Evolutionary conservation across 495 filamentous ascomycete species (phyloP).

Genomic region (Antarctomyces pellizariae): DNA sequence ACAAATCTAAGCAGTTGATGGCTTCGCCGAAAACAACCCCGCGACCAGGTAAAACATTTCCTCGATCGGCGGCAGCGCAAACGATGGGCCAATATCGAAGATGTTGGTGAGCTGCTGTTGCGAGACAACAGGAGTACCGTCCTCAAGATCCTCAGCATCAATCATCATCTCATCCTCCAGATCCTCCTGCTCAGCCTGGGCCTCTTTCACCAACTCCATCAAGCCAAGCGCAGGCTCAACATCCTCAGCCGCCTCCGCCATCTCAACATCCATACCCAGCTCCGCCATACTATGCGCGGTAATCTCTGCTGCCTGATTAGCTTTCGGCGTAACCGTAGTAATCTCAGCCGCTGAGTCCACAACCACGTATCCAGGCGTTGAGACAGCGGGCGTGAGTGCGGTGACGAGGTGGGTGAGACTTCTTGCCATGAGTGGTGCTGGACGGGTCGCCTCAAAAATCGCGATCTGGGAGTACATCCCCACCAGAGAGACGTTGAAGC

Average conservation of each 20-base stretch:
- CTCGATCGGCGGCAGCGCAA: conserved; percentile 51
- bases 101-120: conserved; percentile 44
- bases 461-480: conserved; percentile 22
- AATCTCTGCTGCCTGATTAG: conserved; percentile 18
- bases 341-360: conserved; percentile 34
- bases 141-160: conserved; percentile 12
- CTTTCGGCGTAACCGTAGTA: conserved; percentile 25
- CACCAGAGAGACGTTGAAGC: background rate
- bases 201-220: conserved; percentile 12
- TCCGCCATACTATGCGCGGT: conserved; percentile 25
- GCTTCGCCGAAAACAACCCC: conserved; percentile 28
- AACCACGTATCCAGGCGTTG: conserved; percentile 34
- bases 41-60: conserved; percentile 60
- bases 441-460: conserved; percentile 27
- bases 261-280: conserved; percentile 19
- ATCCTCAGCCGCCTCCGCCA: conserved; percentile 6
- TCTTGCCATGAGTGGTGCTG: conserved; percentile 23
- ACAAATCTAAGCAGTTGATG: conserved; percentile 7
- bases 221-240: conserved; percentile 1
- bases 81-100: conserved; percentile 50
- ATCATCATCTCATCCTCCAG: conserved; percentile 17
- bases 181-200: conserved; percentile 14
- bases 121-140: conserved; percentile 28
- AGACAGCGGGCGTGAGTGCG: conserved; percentile 25
- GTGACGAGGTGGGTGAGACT: conserved; percentile 25